phyloP scores from a whole-genome alignment of 2,329 filamentous ascomycete genomes.

The Alternaria longipes region DNA sequence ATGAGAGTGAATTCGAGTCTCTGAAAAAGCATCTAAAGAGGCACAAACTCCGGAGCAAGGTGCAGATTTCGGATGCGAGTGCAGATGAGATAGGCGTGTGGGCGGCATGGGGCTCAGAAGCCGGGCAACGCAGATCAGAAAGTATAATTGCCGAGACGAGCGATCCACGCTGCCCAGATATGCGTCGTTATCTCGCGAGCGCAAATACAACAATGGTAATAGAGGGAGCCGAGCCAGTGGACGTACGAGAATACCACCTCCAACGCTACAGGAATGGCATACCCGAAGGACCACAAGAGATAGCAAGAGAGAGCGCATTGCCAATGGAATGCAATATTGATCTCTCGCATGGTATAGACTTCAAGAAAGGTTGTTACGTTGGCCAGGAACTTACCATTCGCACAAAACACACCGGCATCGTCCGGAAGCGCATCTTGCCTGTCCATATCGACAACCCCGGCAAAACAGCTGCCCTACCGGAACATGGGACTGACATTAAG shows the following conservation, averaged over 20 bases:
- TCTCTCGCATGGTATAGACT: slow-evolving; percentile 84
- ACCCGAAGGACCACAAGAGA: slow-evolving; percentile 84
- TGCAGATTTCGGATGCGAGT: slow-evolving; percentile 70
- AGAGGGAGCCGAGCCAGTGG: slow-evolving; percentile 23
- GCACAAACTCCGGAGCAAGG: slow-evolving; percentile 85
- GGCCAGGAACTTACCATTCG: slow-evolving; percentile 97
- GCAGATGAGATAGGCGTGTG: slow-evolving; percentile 74
- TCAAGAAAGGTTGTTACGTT: slow-evolving; percentile 95
- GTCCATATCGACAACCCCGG: slow-evolving; percentile 70
- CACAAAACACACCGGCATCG: slow-evolving; percentile 92
- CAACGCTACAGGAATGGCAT: slow-evolving; percentile 82
- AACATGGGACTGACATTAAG: slow-evolving; percentile 63
- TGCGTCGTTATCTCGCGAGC: slow-evolving; percentile 17
- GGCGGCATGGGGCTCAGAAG: slow-evolving; percentile 71
- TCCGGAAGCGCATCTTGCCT: slow-evolving; percentile 88
- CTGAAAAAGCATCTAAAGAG: slow-evolving; percentile 79
- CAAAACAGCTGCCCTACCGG: slow-evolving; percentile 40
- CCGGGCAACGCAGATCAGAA: slow-evolving; percentile 12
- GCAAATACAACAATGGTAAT: slow-evolving; percentile 6
- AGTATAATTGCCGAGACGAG: slow-evolving; percentile 20
- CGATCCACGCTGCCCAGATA: slow-evolving; percentile 35
- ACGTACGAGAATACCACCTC: slow-evolving; percentile 70
- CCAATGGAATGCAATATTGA: slow-evolving; percentile 93
- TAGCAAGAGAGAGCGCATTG: slow-evolving; percentile 74
- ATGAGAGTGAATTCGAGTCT: slow-evolving; percentile 69